These are phyloP conservation scores for Halophytophthora batemanensis DNA, from an alignment of 352 stramenopile genomes.

Conservation along the genomic window DNA sequence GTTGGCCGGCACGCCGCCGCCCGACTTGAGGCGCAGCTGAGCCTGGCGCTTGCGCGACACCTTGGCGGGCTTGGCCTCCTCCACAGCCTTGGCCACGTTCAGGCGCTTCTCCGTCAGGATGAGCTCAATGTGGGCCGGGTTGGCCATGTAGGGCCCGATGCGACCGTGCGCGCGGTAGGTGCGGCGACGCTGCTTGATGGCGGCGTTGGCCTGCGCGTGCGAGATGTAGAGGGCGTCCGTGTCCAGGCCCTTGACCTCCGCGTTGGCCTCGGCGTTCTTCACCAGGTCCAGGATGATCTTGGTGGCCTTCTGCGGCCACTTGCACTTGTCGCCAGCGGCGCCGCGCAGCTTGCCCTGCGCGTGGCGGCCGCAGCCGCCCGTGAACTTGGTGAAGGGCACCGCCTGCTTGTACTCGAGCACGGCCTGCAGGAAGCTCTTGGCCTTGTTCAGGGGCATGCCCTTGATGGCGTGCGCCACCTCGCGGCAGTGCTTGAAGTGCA, in stretches of 20 bases:
- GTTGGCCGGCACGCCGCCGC: constrained; percentile 79
- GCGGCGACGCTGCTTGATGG: constrained; percentile 97
- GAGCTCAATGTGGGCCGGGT: constrained; percentile 99
- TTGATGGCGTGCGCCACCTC: constrained; percentile 98
- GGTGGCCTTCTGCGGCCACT: constrained; percentile 98
- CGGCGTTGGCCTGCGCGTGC: constrained; percentile 97
- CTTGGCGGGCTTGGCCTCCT: constrained; percentile 85
- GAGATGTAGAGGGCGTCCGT: constrained; percentile 95
- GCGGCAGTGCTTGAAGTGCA: constrained; percentile 99
- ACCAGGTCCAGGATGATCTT: constrained; percentile 98
- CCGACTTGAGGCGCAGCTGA: constrained; percentile 87
- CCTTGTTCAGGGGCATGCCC: constrained; percentile 95
- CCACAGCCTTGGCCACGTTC: constrained; percentile 91
- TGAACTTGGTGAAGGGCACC: constrained; percentile 99
- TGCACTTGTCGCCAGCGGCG: constrained; percentile 95
- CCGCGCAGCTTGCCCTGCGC: constrained; percentile 95
- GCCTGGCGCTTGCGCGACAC: constrained; percentile 87
- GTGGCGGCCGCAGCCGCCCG: constrained; percentile 97
- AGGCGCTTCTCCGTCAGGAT: constrained; percentile 96
- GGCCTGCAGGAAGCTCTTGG: constrained; percentile 94
- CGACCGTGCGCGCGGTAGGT: constrained; percentile 98
- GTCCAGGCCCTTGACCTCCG: constrained; percentile 97
- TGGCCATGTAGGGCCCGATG: constrained; percentile 98
- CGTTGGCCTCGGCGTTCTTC: constrained; percentile 99
- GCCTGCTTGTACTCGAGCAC: constrained; percentile 97